A percentile compares a stretch with the other conserved stretches of the same genome.
phyloP scores from a whole-genome alignment of 768 basidiomycete species.

The Favolaschia claudopus region DNA sequence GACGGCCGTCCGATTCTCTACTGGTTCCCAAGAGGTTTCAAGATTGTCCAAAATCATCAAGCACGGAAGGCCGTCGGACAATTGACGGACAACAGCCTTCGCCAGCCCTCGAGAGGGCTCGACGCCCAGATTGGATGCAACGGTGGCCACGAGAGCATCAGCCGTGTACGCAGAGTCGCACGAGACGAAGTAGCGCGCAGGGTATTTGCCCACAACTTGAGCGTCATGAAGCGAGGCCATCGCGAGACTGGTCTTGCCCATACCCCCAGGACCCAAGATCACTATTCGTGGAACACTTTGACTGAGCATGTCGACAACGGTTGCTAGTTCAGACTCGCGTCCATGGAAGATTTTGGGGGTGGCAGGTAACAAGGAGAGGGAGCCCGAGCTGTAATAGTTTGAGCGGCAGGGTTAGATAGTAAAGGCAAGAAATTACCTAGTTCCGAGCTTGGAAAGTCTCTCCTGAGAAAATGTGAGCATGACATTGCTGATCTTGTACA shows the following conservation, averaged over 20 bases:
- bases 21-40: constrained; percentile 11
- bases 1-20: background rate
- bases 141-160: background rate
- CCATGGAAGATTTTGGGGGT: background rate
- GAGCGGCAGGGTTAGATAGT: too few relatives aligned
- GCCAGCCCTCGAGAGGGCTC: background rate
- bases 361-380: background rate
- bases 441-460: too few relatives aligned
- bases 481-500: too few relatives aligned
- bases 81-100: background rate
- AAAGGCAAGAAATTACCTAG: too few relatives aligned
- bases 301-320: background rate
- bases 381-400: background rate
- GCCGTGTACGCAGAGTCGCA: background rate
- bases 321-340: background rate
- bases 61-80: background rate
- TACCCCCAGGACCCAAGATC: constrained; percentile 1
- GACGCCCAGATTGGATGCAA: background rate
- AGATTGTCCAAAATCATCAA: constrained; percentile 9
- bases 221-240: background rate
- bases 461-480: too few relatives aligned
- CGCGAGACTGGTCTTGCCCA: constrained; percentile 11
- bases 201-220: background rate
- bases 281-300: background rate
- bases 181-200: background rate